phyloP scores from a whole-genome alignment of 2,329 filamentous ascomycete genomes.

The Parascedosporium putredinis region DNA sequence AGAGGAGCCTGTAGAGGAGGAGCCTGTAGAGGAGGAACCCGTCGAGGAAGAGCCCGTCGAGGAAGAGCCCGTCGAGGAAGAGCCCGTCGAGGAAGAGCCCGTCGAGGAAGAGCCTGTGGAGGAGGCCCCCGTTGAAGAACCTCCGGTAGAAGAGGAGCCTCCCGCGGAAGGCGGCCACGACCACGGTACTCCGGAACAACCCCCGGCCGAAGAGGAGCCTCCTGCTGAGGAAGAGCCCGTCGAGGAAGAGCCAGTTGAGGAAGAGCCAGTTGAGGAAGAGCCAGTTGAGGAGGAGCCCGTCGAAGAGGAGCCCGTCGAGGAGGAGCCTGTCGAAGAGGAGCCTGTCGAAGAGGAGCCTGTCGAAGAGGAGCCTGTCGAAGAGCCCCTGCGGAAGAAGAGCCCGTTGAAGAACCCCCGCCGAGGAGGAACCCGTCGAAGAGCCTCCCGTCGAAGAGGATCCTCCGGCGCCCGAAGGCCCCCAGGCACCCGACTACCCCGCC shows the following conservation, averaged over 20 bases:
- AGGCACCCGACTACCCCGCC: background rate
- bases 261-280: background rate
- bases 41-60: background rate
- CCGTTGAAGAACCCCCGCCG: background rate
- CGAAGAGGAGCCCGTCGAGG: background rate
- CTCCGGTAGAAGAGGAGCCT: background rate
- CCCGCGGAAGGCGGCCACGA: too few species aligned
- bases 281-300: background rate
- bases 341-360: background rate
- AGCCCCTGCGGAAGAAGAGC: too few species aligned
- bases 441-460: background rate
- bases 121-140: too few species aligned
- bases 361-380: background rate
- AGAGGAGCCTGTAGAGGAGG: background rate
- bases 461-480: background rate
- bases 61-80: background rate
- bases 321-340: background rate
- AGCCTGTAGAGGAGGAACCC: background rate
- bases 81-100: background rate
- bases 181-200: too few species aligned
- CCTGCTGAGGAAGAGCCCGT: background rate
- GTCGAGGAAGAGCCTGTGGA: background rate
- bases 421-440: background rate
- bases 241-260: background rate
- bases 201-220: background rate